Evolutionary conservation across 495 filamentous ascomycete genomes (phyloP), one percentile per base, ranked within the genome.

Genomic region (Penicillium parvum): DNA sequence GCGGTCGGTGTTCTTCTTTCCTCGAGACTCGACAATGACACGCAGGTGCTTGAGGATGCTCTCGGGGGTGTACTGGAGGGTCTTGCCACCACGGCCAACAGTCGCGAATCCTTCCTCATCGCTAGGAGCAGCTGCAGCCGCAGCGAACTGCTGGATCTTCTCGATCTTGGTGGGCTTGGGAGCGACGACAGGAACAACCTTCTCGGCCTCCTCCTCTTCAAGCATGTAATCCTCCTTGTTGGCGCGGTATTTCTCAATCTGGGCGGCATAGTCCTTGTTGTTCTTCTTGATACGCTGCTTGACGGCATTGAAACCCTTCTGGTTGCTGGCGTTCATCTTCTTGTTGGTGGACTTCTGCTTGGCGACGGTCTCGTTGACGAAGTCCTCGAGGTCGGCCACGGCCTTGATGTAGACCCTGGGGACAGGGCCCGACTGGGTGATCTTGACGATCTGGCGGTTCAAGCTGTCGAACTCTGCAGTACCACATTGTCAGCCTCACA

Each of bases 1-100:
- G 29, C 90, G 83, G 61, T 99, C 92, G 46, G 94, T 96, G 69
- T 96, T 97, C 81, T 97, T 99, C 76, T 95, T 90, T 62, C 92
- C 92, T 66, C 92, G 77, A 17, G 91, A 90, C 72, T 97, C 92
- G 46, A 97, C 76, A 55, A 99, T 96, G 29, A 83, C 78, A 28
- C 88, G 79, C 25, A 99, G 79, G 66, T 96, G 88, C 75, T 97
- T 97, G 62, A 97, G 82, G 55, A 99, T 99, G 65, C 89, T 95
- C 73, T 99, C 92, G 5, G 92, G 85, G 23, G 92, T 97, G 64
- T 91, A 96, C 53, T 83, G 80, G 29, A 96, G 72, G 29, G 84
- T 82, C 58, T 85, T 87, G 36, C 92, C 94, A 56, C 88, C 85
- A 61, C 85, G 83, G 47, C 85, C 88, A 40, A 97, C 89, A 7